These are phyloP conservation scores for Nepenthes mirabilis DNA, from an alignment of 148 eudicot genomes.

Conservation along the genomic window DNA sequence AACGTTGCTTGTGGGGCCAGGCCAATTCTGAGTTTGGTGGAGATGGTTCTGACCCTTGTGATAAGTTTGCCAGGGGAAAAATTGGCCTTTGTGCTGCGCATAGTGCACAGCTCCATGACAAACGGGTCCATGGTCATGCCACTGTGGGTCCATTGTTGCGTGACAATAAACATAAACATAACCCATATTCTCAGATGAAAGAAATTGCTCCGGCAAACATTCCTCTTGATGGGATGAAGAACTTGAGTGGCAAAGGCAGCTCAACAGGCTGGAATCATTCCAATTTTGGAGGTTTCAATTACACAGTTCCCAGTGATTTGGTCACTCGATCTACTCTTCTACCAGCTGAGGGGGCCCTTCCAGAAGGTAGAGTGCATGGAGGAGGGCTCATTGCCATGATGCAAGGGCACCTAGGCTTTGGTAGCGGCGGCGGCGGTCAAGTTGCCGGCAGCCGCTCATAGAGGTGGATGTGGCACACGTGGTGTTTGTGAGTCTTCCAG, in stretches of 20 bases:
- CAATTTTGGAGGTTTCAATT: not conserved
- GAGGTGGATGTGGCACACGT: not conserved
- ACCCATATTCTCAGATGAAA: conserved; percentile 14
- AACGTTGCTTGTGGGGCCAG: conserved; percentile 55
- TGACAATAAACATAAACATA: not conserved
- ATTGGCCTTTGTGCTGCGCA: conserved; percentile 59
- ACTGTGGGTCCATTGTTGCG: conserved; percentile 10
- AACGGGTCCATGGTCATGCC: conserved; percentile 21
- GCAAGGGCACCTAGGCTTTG: not conserved
- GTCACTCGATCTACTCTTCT: conserved; percentile 3
- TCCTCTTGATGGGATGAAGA: not conserved
- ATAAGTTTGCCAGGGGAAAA: conserved; percentile 58
- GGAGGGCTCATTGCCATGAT: conserved; percentile 66
- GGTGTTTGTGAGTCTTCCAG: not conserved
- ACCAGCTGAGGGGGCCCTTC: conserved; percentile 16
- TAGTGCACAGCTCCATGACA: conserved; percentile 28
- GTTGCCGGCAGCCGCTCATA: not conserved
- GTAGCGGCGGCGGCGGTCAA: not conserved
- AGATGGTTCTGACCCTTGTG: conserved; percentile 25
- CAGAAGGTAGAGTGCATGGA: conserved; percentile 72
- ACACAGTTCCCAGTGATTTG: conserved; percentile 5
- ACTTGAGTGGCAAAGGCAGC: not conserved
- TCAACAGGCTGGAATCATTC: not conserved
- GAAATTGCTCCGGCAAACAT: conserved; percentile 3
- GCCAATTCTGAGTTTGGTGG: conserved; percentile 24